Evolutionary conservation across 441 rosid species (phyloP), one percentile per base, ranked within the genome.

Genomic region (Hura crepitans): DNA sequence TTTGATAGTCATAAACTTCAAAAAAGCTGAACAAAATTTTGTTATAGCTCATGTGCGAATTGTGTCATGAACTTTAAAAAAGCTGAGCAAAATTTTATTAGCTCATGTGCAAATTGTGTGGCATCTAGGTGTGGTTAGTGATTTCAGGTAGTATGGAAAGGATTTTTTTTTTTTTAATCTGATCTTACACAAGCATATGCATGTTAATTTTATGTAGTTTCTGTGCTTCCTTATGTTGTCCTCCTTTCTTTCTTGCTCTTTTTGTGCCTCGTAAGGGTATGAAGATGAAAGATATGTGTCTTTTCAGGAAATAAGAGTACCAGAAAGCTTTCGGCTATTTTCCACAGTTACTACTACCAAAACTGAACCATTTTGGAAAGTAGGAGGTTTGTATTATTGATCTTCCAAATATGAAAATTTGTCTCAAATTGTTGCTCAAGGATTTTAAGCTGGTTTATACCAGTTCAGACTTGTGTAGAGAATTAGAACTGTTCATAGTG

Each of bases 271-370:
- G 35, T 49, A 8, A 15, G 47, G 22, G 28, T 67, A 37, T 64
- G 46, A 64, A 72, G 42, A 62, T 69, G 42, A 64, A 59, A 50
- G 59, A 68, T 49, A 42, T 50, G 18, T 53, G 43, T 57, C 62
- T 79, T 77, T 75, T 74, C 90, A 96, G 98, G 97, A 86, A 85
- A 86, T 93, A 85, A 81, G 77, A 66, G 90, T 87, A 55, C 85
- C 93, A 0, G 99, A 89, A 75, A 87, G 86, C 79, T 96, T 96
- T 79, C 86, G 89, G 62, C 74, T 96, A 45, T 96, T 96, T 79
- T 89, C 97, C 63, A 91, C 99, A 53, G 84, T 89, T 70, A 87
- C 99, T 49, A 85, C 91, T 62, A 79, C 88, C 39, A 91, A 85
- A 72, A 80, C 78, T 78, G 86, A 85, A 78, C 61, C 73, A 18